phyloP scores from a whole-genome alignment of 2,329 filamentous ascomycete genomes.

The Aspergillus luchuensis region DNA sequence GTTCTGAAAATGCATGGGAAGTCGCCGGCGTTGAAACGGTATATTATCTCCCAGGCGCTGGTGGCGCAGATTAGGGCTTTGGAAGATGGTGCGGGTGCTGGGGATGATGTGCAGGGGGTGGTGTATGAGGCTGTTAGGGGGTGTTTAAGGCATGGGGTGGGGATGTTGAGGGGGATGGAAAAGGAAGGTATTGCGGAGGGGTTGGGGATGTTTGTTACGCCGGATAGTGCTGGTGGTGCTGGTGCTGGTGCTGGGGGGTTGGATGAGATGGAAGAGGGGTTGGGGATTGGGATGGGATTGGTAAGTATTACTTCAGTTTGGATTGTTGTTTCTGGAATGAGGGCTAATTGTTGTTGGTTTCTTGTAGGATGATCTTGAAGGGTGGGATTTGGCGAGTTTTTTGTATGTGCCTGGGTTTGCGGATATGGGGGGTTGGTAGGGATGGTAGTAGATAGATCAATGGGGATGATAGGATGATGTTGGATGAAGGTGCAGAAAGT shows the following conservation, averaged over 20 bases:
- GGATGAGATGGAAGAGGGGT: background rate
- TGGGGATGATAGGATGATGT: background rate
- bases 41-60: slow-evolving; percentile 17
- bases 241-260: background rate
- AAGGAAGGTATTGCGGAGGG: background rate
- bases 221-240: background rate
- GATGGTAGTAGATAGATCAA: background rate
- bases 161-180: background rate
- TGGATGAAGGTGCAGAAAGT: too few relatives aligned
- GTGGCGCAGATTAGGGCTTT: slow-evolving; percentile 21
- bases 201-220: background rate
- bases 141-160: background rate
- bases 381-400: background rate
- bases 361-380: background rate
- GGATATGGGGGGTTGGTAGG: background rate
- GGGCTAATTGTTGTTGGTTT: background rate
- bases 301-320: background rate
- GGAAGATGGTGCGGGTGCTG: background rate
- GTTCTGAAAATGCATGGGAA: slow-evolving; percentile 21
- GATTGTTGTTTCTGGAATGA: background rate
- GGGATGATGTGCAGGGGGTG: slow-evolving; percentile 2
- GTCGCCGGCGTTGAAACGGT: slow-evolving; percentile 21
- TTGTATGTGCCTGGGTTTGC: background rate
- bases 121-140: slow-evolving; percentile 17
- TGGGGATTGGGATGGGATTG: background rate